Conservation (phyloP, 1,284 basidiomycete genomes). For the Austropuccinia psidii region DNA sequence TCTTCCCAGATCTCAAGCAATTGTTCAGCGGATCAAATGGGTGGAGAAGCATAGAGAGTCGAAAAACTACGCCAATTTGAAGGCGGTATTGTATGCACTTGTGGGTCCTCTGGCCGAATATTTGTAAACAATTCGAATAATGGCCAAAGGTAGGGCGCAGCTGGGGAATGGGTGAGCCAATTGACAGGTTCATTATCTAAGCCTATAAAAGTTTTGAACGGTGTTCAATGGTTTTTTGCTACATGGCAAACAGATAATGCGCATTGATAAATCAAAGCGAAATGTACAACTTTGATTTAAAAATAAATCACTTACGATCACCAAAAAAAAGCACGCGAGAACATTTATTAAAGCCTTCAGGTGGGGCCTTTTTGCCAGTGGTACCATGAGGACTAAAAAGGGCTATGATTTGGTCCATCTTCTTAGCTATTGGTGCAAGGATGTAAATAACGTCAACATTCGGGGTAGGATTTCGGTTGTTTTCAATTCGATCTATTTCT, state of each 20-base stretch:
- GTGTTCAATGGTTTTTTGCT: not conserved
- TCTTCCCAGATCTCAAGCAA: too few relatives aligned
- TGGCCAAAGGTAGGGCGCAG: constrained; percentile 17
- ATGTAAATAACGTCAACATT: constrained; percentile 84
- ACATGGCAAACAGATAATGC: not conserved
- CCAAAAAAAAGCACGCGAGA: constrained; percentile 88
- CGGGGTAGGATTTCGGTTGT: constrained; percentile 64
- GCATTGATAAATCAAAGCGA: constrained; percentile 1
- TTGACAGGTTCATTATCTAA: constrained; percentile 31
- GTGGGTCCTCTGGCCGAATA: constrained; percentile 57
- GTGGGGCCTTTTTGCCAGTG: not conserved
- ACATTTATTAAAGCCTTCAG: constrained; percentile 56
- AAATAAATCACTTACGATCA: too few relatives aligned
- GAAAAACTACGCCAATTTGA: constrained; percentile 64
- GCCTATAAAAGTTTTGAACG: not conserved
- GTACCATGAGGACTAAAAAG: constrained; percentile 58
- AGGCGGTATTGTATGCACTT: constrained; percentile 66
- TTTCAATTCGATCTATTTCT: too few relatives aligned
- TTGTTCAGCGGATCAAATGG: too few relatives aligned
- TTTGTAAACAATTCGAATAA: constrained; percentile 31
- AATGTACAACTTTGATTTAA: too few relatives aligned
- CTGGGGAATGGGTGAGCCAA: constrained; percentile 17
- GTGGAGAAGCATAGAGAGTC: constrained; percentile 73
- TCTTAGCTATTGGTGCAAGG: constrained; percentile 87
- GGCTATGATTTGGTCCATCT: constrained; percentile 79